Evolutionary conservation across 2,329 filamentous ascomycete species (phyloP).

Genomic region (Zymoseptoria tritici): DNA sequence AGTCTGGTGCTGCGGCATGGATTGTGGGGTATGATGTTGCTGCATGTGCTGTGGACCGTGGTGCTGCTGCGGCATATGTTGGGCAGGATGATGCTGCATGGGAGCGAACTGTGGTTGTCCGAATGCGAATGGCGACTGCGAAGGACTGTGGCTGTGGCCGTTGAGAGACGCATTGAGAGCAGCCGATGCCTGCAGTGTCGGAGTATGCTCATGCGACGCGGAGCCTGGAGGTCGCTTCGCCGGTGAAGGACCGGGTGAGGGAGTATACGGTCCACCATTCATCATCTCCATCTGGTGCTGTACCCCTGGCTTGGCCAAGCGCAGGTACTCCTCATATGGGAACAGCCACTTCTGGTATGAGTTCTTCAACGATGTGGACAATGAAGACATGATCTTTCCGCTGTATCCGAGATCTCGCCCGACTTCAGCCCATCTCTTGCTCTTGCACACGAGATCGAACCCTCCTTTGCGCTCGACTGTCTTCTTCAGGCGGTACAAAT

Average conservation of each 20-base stretch:
- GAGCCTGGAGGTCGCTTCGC: conserved; percentile 49
- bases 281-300: conserved; percentile 91
- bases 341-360: conserved; percentile 96
- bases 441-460: conserved; percentile 93
- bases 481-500: conserved; percentile 93
- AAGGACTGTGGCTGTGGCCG: conserved; percentile 12
- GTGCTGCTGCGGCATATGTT: conserved; percentile 17
- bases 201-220: conserved; percentile 54
- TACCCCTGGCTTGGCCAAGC: conserved; percentile 87
- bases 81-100: conserved; percentile 11
- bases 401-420: conserved; percentile 94
- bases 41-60: neutral
- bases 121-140: neutral
- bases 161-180: conserved; percentile 51
- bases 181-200: conserved; percentile 52
- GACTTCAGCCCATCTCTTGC: conserved; percentile 99
- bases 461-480: conserved; percentile 90
- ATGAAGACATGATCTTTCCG: conserved; percentile 98
- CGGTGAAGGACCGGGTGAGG: conserved; percentile 66
- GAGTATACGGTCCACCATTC: conserved; percentile 83
- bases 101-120: neutral
- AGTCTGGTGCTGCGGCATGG: conserved; percentile 14
- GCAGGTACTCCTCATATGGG: conserved; percentile 91
- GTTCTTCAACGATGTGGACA: conserved; percentile 96
- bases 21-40: conserved; percentile 16